Evolutionary conservation across 768 basidiomycete genomes (phyloP), one percentile per base, ranked within the genome.

Genomic region (Hericium rajendrae): DNA sequence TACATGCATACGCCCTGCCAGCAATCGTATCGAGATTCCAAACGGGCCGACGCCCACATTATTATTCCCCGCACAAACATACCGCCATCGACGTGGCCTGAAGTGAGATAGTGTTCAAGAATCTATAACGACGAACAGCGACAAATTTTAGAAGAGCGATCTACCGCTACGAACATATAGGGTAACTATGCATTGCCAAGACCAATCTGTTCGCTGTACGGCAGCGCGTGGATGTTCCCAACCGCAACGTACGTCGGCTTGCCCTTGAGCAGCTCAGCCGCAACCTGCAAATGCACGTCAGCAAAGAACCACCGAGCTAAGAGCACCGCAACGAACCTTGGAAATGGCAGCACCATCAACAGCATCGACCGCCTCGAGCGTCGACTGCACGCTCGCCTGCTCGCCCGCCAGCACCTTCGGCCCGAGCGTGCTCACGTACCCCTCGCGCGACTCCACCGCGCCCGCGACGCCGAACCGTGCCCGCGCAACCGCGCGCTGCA

Each of bases 161-260:
- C 32, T 32, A 32, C 32, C 32, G 32, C 32, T 32, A 32, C 32
- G 32, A 32, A 32, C 32, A 32, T 32, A 32, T 32, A 32, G 32
- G 32, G 32, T 32, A 32, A 32, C 32, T 43, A 54, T 20, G 53
- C 53, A 15, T 12, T 53, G 40, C 20, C 50, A 61, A 93, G 79
- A 51, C 90, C 90, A 58, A 93, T 72, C 70, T 91, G 90, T 66
- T 93, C 91, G 63, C 84, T 81, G 68, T 86, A 86, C 13, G 97
- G 95, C 51, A 98, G 78, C 32, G 79, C 67, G 64, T 77, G 72
- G 62, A 84, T 73, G 67, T 95, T 84, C 48, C 94, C 97, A 51
- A 97, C 78, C 11, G 85, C 87, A 41, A 97, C 91, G 62, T 79
- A 91, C 24, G 92, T 94, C 18, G 94, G 90, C 73, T 91, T 89